phyloP scores from a whole-genome alignment of 805 yeast species.

The Grigorovia humatica region DNA sequence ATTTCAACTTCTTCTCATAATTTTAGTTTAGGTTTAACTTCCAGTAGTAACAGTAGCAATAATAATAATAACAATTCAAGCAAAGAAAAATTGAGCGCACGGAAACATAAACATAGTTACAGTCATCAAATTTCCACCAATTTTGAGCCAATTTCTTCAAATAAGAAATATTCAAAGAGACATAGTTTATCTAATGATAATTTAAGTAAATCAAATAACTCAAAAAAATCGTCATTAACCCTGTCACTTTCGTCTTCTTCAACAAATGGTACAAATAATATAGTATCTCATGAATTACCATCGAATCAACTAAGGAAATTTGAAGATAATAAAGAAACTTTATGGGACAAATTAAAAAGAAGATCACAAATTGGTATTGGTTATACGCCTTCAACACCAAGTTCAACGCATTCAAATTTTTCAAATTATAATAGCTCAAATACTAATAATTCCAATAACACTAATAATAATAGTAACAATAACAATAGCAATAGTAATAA shows the following conservation, averaged over 20 bases:
- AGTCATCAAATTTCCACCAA: not conserved
- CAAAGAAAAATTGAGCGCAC: not conserved
- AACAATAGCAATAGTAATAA: not conserved
- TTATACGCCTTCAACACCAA: slow-evolving; percentile 4
- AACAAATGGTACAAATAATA: not conserved
- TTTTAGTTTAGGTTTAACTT: not conserved
- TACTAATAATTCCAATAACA: no score
- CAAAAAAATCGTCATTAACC: not conserved
- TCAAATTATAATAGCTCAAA: not conserved
- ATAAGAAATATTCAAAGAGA: not conserved
- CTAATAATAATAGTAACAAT: not conserved
- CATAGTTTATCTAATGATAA: slow-evolving; percentile 3
- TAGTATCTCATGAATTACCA: slow-evolving; percentile 1
- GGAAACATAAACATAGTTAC: not conserved
- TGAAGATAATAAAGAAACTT: slow-evolving; percentile 17
- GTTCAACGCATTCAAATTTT: slow-evolving; percentile 1
- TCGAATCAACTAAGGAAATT: slow-evolving; percentile 6
- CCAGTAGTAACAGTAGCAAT: not conserved
- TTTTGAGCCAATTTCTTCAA: not conserved
- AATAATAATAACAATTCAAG: not conserved
- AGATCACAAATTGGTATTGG: slow-evolving; percentile 15
- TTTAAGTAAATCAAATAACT: not conserved
- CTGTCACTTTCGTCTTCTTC: not conserved
- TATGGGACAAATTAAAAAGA: slow-evolving; percentile 25
- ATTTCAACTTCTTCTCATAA: slow-evolving; percentile 1